A percentile compares a stretch with the other conserved stretches of the same genome.
Evolutionary conservation across 768 basidiomycete species (phyloP).

Genomic region (Boletus insuetus): DNA sequence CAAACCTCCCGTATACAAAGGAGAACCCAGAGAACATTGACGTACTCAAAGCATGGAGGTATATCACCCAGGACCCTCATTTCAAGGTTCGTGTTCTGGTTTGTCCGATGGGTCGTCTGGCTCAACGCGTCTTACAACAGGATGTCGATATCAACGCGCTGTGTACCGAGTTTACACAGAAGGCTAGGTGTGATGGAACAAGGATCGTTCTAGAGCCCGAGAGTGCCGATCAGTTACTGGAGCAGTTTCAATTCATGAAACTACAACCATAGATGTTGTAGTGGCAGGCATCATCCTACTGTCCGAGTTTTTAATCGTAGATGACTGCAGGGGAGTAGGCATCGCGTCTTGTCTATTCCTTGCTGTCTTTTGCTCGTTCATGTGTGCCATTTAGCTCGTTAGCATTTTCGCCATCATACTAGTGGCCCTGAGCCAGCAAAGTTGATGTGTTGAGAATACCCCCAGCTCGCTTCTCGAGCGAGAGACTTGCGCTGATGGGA

Average conservation of each 20-base stretch:
- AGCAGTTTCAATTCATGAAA: constrained; percentile 33
- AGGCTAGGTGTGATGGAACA: constrained; percentile 81
- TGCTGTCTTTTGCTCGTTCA: constrained; percentile 10
- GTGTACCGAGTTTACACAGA: constrained; percentile 74
- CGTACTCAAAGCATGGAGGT: constrained; percentile 76
- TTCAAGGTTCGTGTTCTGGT: constrained; percentile 57
- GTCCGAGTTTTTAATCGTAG: neutral
- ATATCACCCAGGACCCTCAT: constrained; percentile 67
- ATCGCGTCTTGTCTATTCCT: constrained; percentile 17
- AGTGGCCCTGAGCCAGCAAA: too few species aligned
- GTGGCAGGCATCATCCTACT: constrained; percentile 7
- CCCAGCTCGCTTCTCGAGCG: too few species aligned
- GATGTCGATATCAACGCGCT: constrained; percentile 77
- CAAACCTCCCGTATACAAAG: constrained; percentile 64
- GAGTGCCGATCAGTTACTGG: constrained; percentile 42
- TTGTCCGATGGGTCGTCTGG: neutral
- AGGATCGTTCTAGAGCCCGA: constrained; percentile 71
- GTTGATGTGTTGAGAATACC: too few species aligned
- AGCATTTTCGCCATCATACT: neutral
- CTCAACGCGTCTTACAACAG: constrained; percentile 32
- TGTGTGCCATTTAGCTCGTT: constrained; percentile 13
- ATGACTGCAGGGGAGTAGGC: neutral
- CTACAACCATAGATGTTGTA: constrained; percentile 4
- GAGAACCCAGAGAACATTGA: constrained; percentile 74
- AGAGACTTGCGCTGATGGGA: too few species aligned